phyloP scores from a whole-genome alignment of 2,329 filamentous ascomycete species.

The Fusarium circinatum region DNA sequence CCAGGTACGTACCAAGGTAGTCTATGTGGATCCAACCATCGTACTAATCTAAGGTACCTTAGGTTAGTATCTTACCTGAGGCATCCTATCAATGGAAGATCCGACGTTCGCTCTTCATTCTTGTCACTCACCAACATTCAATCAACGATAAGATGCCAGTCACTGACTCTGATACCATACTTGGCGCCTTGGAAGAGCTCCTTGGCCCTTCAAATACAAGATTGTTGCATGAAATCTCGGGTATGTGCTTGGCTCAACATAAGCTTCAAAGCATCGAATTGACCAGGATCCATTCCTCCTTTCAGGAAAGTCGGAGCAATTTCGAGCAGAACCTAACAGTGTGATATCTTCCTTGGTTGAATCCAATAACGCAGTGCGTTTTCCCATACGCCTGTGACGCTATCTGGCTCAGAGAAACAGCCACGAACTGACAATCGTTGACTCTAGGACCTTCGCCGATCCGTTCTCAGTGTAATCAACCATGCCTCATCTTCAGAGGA shows the following conservation, averaged over 20 bases:
- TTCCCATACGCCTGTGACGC: not conserved
- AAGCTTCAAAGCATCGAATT: not conserved
- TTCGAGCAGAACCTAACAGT: not conserved
- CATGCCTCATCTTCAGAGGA: not conserved
- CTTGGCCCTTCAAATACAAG: conserved; percentile 20
- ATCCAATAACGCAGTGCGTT: not conserved
- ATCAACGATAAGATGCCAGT: not conserved
- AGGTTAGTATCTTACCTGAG: too few species aligned
- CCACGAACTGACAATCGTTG: conserved; percentile 3
- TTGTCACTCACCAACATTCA: not conserved
- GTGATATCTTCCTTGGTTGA: not conserved
- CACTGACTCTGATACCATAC: not conserved
- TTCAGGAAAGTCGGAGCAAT: not conserved
- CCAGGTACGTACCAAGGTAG: too few species aligned
- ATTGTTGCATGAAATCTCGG: conserved; percentile 16
- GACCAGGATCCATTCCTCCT: not conserved
- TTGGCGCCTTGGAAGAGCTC: conserved; percentile 12
- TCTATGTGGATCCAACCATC: not conserved
- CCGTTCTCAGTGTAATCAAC: not conserved
- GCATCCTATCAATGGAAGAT: not conserved
- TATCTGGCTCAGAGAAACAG: not conserved
- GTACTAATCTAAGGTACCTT: not conserved
- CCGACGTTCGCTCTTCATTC: not conserved
- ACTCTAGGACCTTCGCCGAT: conserved; percentile 12
- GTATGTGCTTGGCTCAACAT: not conserved